phyloP scores from a whole-genome alignment of 352 stramenopile genomes.

The Pythium aquatile region DNA sequence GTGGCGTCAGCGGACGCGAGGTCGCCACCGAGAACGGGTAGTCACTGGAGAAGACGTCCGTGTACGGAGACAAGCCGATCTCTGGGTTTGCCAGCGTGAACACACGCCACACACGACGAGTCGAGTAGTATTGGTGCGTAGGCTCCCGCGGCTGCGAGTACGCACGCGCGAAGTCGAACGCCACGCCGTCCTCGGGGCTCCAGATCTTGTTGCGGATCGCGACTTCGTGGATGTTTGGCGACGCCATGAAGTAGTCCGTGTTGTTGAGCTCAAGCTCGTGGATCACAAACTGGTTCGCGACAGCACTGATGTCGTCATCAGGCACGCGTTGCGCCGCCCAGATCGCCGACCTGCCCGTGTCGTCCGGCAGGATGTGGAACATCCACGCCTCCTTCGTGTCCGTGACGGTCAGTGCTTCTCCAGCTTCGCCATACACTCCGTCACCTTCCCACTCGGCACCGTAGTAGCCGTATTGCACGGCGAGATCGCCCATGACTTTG shows the following conservation, averaged over 20 bases:
- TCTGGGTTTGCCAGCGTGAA: conserved; percentile 80
- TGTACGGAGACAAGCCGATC: conserved; percentile 66
- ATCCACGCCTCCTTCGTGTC: conserved; percentile 92
- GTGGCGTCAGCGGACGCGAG: conserved; percentile 46
- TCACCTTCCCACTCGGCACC: conserved; percentile 78
- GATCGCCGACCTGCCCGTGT: conserved; percentile 88
- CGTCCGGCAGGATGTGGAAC: conserved; percentile 94
- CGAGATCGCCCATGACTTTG: conserved; percentile 91
- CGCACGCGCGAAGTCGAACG: conserved; percentile 88
- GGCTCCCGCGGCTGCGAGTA: conserved; percentile 72
- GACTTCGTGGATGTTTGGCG: conserved; percentile 82
- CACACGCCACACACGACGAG: conserved; percentile 88
- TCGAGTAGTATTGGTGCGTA: conserved; percentile 75
- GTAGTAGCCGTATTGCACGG: conserved; percentile 93
- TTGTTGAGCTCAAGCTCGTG: conserved; percentile 78
- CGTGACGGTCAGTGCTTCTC: conserved; percentile 89
- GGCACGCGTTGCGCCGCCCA: conserved; percentile 93
- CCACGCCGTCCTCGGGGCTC: too few relatives aligned
- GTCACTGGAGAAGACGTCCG: conserved; percentile 70
- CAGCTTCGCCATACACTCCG: conserved; percentile 60
- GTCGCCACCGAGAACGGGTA: conserved; percentile 88
- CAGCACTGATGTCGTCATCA: conserved; percentile 70
- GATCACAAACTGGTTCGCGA: conserved; percentile 96
- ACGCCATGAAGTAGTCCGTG: conserved; percentile 86
- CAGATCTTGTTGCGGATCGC: conserved; percentile 66